phyloP scores from a whole-genome alignment of 768 basidiomycete species.

The Suillus variegatus region DNA sequence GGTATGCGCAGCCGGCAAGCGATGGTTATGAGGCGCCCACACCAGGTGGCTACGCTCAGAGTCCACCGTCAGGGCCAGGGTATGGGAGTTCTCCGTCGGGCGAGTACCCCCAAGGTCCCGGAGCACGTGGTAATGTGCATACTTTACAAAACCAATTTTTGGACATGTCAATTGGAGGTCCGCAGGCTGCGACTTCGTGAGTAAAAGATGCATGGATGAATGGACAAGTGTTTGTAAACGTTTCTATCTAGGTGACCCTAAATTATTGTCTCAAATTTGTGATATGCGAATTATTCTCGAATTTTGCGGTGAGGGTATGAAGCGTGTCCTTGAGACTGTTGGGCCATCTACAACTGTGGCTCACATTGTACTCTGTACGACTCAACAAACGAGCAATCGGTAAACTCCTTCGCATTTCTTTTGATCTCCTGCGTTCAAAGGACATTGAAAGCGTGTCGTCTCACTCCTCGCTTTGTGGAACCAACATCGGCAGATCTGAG shows the following conservation, averaged over 20 bases:
- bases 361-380: too few relatives aligned
- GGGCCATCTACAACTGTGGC: background rate
- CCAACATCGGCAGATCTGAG: too few relatives aligned
- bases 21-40: slow-evolving; percentile 22
- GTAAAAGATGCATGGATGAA: background rate
- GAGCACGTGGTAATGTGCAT: slow-evolving; percentile 18
- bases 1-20: slow-evolving; percentile 15
- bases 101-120: background rate
- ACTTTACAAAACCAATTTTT: slow-evolving; percentile 32
- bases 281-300: background rate
- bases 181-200: slow-evolving; percentile 13
- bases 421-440: too few relatives aligned
- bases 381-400: too few relatives aligned
- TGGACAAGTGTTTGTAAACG: too few relatives aligned
- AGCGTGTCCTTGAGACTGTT: background rate
- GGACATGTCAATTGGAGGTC: slow-evolving; percentile 27
- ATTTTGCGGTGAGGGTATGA: background rate
- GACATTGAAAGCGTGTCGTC: too few relatives aligned
- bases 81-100: background rate
- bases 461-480: too few relatives aligned
- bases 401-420: too few relatives aligned
- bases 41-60: slow-evolving; percentile 7
- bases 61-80: slow-evolving; percentile 16
- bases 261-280: background rate
- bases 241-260: background rate